Evolutionary conservation across 768 basidiomycete genomes (phyloP).

Genomic region (Boletus reticulatus): DNA sequence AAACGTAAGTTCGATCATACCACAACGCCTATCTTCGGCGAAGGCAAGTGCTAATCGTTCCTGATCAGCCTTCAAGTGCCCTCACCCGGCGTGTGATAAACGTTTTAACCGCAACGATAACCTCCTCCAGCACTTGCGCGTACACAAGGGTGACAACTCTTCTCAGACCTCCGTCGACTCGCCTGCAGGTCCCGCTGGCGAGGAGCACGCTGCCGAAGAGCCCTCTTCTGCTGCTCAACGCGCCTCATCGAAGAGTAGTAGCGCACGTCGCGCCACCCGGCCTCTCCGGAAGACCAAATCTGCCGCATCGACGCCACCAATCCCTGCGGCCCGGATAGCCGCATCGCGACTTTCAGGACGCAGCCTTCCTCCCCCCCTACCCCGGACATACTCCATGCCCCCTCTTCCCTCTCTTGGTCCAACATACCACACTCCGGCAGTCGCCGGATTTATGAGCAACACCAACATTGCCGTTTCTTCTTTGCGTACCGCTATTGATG

Average conservation of each 20-base stretch:
- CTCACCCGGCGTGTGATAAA: constrained; percentile 64
- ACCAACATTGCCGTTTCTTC: constrained; percentile 37
- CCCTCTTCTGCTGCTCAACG: constrained; percentile 23
- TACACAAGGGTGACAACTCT: constrained; percentile 49
- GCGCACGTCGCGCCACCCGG: constrained; percentile 28
- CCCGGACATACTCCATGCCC: constrained; percentile 34
- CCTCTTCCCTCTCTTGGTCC: constrained; percentile 29
- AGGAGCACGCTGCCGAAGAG: constrained; percentile 23
- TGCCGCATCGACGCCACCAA: constrained; percentile 34
- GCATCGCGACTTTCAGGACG: constrained; percentile 33
- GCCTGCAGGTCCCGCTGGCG: constrained; percentile 20
- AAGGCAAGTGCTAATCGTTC: constrained; percentile 20
- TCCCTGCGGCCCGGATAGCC: constrained; percentile 32
- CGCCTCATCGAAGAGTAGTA: constrained; percentile 19
- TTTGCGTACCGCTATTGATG: constrained; percentile 34
- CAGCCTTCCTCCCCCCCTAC: constrained; percentile 28
- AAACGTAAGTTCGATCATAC: constrained; percentile 56
- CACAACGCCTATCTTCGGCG: constrained; percentile 13
- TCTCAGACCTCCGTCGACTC: constrained; percentile 35
- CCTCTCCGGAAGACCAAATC: constrained; percentile 35
- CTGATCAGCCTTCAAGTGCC: constrained; percentile 68
- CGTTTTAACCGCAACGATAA: constrained; percentile 80
- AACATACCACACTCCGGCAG: constrained; percentile 26
- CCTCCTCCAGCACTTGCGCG: constrained; percentile 73
- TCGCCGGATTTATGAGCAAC: constrained; percentile 32